Evolutionary conservation across 2,329 filamentous ascomycete genomes (phyloP), one percentile per base, ranked within the genome.

Genomic region (Ceratocystis ficicola): DNA sequence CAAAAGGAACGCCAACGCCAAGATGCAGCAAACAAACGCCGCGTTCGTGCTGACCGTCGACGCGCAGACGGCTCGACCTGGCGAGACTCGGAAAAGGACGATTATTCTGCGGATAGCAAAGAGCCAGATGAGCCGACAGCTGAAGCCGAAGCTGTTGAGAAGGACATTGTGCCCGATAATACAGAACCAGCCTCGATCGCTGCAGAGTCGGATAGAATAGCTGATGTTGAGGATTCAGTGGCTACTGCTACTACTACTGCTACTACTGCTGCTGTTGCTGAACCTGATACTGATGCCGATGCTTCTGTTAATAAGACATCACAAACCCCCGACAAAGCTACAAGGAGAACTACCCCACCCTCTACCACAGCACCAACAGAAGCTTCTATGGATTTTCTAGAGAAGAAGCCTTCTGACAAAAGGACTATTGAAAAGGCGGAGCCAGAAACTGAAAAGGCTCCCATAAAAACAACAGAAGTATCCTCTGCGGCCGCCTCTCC

Each of bases 41-140:
- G 93, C 78, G 89, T 87, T 63, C 84, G 90, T 65, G 86, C 88
- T 52, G 91, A 94, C 70, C 83, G 90, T 69, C 84, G 91, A 70
- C 86, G 90, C 74, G 86, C 81, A 70, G 91, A 96, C 72, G 90
- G 90, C 92, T 79, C 72, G 77, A 70, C 65, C 22, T 63, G 66
- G 50, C 66, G 69, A 15, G 71, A 69, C 64, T 65, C 70, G 30
- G 68, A 69, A 50, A 70, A 73, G 72, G 70, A 72, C 15, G 76
- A 75, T 60, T 71, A 70, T 6, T 70, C 72, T 68, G 72, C 74
- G 62, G 70, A 73, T 5, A 70, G 73, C 5, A 69, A 62, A 22
- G 68, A 69, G 20, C 66, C 72, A 50, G 75, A 67, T 30, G 62
- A 64, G 41, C 28, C 25, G 3, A 36, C 57, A 32, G 61, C 25